Percentiles rank a stretch among this genome's conserved stretches.
Conservation (phyloP, 495 filamentous ascomycete species). For the Tuber aestivum region DNA sequence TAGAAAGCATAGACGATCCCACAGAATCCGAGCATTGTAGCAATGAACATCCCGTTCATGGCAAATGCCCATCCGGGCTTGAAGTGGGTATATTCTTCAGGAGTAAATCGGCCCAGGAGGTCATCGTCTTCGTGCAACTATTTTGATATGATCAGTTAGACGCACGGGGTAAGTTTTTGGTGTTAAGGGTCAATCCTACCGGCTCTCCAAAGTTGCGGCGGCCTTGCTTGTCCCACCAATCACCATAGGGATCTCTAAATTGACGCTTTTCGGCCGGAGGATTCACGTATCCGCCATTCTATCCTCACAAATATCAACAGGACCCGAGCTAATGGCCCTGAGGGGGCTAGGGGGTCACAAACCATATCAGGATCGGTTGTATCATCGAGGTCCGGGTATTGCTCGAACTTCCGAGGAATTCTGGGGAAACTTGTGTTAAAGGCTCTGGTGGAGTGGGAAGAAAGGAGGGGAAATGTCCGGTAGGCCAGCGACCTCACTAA, state of each 20-base stretch:
- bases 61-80: conserved; percentile 63
- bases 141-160: conserved; percentile 13
- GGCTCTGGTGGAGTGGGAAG: conserved; percentile 20
- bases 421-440: conserved; percentile 32
- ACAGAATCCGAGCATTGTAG: conserved; percentile 60
- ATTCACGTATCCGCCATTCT: conserved; percentile 93
- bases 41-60: conserved; percentile 70
- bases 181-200: conserved; percentile 31
- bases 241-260: conserved; percentile 83
- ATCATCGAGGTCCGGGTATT: conserved; percentile 29
- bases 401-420: conserved; percentile 17
- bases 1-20: conserved; percentile 67
- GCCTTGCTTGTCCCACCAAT: conserved; percentile 98
- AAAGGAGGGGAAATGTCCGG: conserved; percentile 36
- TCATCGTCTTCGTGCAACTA: conserved; percentile 89
- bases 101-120: conserved; percentile 81
- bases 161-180: not conserved
- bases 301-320: conserved; percentile 20
- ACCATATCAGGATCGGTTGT: conserved; percentile 39
- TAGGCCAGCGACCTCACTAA: conserved; percentile 46
- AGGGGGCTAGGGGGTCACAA: not conserved
- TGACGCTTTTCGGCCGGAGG: conserved; percentile 75
- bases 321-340: conserved; percentile 3
- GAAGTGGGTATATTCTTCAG: conserved; percentile 83
- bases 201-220: conserved; percentile 93